Percentiles rank a stretch among this genome's conserved stretches.
phyloP scores from a whole-genome alignment of 2,329 filamentous ascomycete species.

The Penicillium corylophilum region DNA sequence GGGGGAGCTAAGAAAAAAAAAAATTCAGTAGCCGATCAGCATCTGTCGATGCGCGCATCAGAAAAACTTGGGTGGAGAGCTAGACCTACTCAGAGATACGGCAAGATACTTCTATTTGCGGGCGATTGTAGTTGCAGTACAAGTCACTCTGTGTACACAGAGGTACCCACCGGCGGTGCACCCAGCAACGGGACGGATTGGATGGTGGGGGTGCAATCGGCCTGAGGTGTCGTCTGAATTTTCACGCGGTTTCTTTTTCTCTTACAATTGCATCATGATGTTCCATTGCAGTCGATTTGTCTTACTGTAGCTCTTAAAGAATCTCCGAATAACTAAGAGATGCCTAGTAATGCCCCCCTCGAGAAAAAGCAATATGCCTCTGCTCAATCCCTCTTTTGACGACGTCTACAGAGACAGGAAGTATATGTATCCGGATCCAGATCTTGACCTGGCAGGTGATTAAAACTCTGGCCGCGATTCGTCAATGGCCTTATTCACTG shows the following conservation, averaged over 20 bases:
- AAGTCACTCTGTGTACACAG: conserved; percentile 10
- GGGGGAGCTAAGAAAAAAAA: conserved; percentile 12
- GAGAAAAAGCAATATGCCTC: not conserved
- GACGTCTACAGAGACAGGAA: not conserved
- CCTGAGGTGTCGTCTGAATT: conserved; percentile 5
- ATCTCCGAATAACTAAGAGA: not conserved
- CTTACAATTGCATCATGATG: not conserved
- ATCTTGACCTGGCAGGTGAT: not conserved
- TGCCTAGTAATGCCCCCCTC: not conserved
- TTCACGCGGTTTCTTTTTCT: not conserved
- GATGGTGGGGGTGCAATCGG: conserved; percentile 1
- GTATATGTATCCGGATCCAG: not conserved
- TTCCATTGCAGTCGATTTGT: not conserved
- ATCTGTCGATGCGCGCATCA: conserved; percentile 18
- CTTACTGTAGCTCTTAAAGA: not conserved
- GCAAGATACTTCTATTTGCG: conserved; percentile 4
- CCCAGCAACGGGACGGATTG: conserved; percentile 9
- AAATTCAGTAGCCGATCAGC: conserved; percentile 17
- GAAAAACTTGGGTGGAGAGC: conserved; percentile 12
- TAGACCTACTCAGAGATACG: conserved; percentile 14
- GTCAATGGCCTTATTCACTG: not conserved
- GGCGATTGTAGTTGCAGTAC: not conserved
- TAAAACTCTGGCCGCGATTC: not conserved
- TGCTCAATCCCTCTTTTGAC: not conserved
- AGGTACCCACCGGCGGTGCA: conserved; percentile 5